phyloP scores from a whole-genome alignment of 2,329 filamentous ascomycete genomes.

The Sporothrix pseudoabietina region DNA sequence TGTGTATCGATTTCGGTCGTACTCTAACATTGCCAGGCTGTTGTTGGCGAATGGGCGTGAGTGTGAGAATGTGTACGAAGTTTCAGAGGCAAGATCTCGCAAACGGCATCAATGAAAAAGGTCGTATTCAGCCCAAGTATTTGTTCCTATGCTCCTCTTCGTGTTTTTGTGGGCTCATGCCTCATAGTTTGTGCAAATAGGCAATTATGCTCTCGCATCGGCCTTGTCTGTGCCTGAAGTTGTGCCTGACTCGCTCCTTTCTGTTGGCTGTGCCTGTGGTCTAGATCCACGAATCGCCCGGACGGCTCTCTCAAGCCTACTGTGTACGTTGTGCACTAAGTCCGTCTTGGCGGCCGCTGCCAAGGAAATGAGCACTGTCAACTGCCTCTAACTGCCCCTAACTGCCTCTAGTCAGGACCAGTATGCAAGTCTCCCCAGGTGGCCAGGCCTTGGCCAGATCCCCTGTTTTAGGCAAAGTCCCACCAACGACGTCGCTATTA shows the following conservation, averaged over 20 bases:
- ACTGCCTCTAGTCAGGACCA: background rate
- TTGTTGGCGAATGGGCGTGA: background rate
- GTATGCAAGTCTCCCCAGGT: background rate
- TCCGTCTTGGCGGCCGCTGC: conserved; percentile 24
- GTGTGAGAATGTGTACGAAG: background rate
- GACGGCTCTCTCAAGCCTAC: background rate
- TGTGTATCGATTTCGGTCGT: background rate
- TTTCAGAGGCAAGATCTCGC: background rate
- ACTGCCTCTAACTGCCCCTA: background rate
- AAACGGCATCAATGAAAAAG: background rate
- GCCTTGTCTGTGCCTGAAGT: background rate
- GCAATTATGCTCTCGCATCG: background rate
- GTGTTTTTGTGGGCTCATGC: background rate
- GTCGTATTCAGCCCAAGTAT: background rate
- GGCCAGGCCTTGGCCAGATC: conserved; percentile 3
- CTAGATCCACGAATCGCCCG: background rate
- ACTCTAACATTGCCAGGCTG: background rate
- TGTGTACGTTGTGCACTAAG: conserved; percentile 1
- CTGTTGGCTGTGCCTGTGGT: background rate
- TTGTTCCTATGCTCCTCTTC: background rate
- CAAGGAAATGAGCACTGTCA: background rate
- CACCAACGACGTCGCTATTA: background rate
- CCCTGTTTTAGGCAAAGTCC: background rate
- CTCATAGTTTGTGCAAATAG: background rate
- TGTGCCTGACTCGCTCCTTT: conserved; percentile 12